Base-by-base conservation (phyloP, 768 basidiomycete species). In the Mycena indigotica region DNA sequence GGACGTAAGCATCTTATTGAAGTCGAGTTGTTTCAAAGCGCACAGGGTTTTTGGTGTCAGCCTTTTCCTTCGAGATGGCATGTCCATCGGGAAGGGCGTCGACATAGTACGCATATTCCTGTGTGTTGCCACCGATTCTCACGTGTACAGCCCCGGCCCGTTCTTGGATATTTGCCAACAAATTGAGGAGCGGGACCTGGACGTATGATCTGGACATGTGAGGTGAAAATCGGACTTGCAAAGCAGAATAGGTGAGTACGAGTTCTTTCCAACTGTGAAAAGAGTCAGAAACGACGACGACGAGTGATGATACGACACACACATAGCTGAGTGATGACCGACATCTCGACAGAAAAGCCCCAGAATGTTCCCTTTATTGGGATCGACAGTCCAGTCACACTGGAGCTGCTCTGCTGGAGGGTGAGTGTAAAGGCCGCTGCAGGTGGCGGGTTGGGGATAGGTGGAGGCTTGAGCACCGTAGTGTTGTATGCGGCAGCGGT, bases 91-190 rank as follows among this genome's bases (percentile, higher is more conserved):
- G 58, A 8, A 81, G 69, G 17, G 71, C 72, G 40, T 67, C 66
- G 15, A 75, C 77, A 60, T 72, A 65, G 40, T 69, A 58, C 16
- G 75, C 79, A 5, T 66, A 73, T 56, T 86, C 85, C 64, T 86
- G 85, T 0, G 81, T 80, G 65, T 86, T 87, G 17, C 85, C 85
- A 5, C 85, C 84, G 13, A 85, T 67, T 26, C 85, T 77, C 17
- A 84, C 64, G 13, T 78, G 71, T 13, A 83, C 80, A 10, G 67
- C 65, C 4, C 83, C 84, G 2, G 77, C 79, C 28, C 85, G 76
- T 52, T 77, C 73, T 30, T 71, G 74, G n/a, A 87, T 75, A 55
- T 83, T 67, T 4, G 64, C 52, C 41, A 65, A 13, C 3, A 67
- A 46, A 41, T 67, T 67, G 15, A 67, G 64, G 1, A 67, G 23